phyloP scores from a whole-genome alignment of 257 asterid genomes.

The Forsythia viridissima region DNA sequence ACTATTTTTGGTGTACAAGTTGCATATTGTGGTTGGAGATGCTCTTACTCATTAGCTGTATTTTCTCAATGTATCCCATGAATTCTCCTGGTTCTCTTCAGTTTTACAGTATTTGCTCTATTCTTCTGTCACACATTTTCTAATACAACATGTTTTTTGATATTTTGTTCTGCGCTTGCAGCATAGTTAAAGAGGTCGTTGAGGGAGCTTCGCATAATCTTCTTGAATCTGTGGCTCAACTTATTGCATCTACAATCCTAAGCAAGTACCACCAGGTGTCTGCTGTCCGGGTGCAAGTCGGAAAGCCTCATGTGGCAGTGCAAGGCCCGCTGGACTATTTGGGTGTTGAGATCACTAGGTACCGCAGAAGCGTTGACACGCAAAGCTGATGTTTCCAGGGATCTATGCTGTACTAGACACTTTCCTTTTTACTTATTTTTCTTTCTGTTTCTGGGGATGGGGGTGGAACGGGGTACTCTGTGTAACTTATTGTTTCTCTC shows the following conservation, averaged over 20 bases:
- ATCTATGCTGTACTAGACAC: too few species aligned
- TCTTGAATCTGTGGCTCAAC: constrained; percentile 76
- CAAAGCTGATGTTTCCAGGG: constrained; percentile 13
- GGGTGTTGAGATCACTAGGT: constrained; percentile 75
- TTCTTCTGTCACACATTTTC: too few species aligned
- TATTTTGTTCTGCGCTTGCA: constrained; percentile 30
- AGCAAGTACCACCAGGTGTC: constrained; percentile 49
- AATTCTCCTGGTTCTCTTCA: too few species aligned
- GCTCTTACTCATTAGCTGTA: too few species aligned
- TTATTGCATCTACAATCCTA: constrained; percentile 58
- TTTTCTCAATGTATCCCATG: too few species aligned
- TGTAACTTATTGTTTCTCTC: too few species aligned
- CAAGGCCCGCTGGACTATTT: constrained; percentile 73
- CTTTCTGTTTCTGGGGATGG: too few species aligned
- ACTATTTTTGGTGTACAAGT: too few species aligned
- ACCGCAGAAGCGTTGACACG: constrained; percentile 23
- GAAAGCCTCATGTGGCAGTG: constrained; percentile 89
- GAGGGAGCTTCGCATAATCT: constrained; percentile 78
- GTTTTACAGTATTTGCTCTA: too few species aligned
- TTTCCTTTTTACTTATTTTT: too few species aligned
- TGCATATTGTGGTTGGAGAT: too few species aligned
- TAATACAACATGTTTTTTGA: background rate
- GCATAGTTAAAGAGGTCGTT: constrained; percentile 66
- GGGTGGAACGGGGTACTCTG: too few species aligned
- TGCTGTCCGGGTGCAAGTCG: constrained; percentile 70